Base-by-base conservation (phyloP, 2,329 filamentous ascomycete genomes). In the Zelopaecilomyces penicillatus region DNA sequence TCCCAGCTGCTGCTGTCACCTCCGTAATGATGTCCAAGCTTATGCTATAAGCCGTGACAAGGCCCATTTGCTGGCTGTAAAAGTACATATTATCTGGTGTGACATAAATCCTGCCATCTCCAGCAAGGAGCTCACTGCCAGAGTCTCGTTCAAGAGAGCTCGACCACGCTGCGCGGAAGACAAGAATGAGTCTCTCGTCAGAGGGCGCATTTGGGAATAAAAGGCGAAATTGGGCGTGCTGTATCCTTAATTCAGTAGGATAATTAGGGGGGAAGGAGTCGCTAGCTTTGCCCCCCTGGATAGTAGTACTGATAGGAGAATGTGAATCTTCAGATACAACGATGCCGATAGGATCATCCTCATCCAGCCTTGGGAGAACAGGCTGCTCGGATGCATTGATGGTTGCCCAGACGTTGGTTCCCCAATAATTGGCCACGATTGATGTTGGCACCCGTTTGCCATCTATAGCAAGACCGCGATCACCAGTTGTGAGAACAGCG, bases 381-480 rank as follows among this genome's bases (percentile, higher is more conserved):
- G 60, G 62, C 28, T 61, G 56, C 19, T 52, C 45, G 4, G 55
- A 56, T n/a, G 50, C 43, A 32, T 62, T 55, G 32, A 57, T 50
- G 10, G 55, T 49, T 5, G 61, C 65, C 87, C 89, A 95, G 39
- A 89, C 83, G 45, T 81, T 85, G 57, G 83, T 94, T 41, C 91
- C 91, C 91, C 91, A 97, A 45, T 94, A 77, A 60, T 97, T 97
- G 30, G 90, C 90, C 70, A 95, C 79, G 49, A 96, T 81, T 10
- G 87, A 88, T 41, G 85, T 86, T 1, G 90, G 87, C 65, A 95
- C 80, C 26, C 78, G 78, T 36, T 84, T 79, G n/a, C 75, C 75
- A 39, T 72, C 78, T n/a, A 81, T 80, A 12, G 80, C 64, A 3
- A 88, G 71, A 2, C 80, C 80, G 48, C 83, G 78, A 57, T 95